phyloP scores from a whole-genome alignment of 306 rosid species.

The Cicer chorassanicum region DNA sequence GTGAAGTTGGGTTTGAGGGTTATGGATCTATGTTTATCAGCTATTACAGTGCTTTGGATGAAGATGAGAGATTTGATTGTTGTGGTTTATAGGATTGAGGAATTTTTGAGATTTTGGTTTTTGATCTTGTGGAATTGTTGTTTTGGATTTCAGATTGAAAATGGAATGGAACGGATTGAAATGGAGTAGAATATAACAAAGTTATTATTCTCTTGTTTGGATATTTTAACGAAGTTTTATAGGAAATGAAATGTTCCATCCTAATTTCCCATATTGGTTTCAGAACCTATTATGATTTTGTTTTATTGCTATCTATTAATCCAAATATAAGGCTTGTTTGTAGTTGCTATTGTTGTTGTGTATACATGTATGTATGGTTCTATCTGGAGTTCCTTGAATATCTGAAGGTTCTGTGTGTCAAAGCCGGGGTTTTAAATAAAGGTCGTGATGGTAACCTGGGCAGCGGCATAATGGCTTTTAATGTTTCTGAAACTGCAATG shows the following conservation, averaged over 20 bases:
- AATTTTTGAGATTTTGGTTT: constrained; percentile 6
- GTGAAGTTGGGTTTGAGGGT: constrained; percentile 37
- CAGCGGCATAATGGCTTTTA: no score
- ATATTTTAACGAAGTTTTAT: not conserved
- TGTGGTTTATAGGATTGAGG: constrained; percentile 4
- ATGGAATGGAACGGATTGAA: not conserved
- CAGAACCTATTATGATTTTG: not conserved
- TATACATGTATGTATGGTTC: not conserved
- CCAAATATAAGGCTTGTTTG: constrained; percentile 4
- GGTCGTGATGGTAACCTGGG: no score
- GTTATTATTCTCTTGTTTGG: not conserved
- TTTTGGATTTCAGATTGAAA: not conserved
- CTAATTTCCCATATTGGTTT: not conserved
- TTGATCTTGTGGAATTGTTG: not conserved
- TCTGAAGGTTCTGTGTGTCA: not conserved
- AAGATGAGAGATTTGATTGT: constrained; percentile 27
- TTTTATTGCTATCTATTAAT: not conserved
- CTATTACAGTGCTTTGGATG: constrained; percentile 8
- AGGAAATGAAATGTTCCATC: not conserved
- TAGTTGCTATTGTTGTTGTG: not conserved
- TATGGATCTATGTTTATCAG: constrained; percentile 40
- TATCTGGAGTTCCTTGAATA: constrained; percentile 7
- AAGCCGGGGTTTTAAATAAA: not conserved
- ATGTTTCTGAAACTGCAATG: no score
- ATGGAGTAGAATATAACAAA: not conserved